phyloP scores from a whole-genome alignment of 345 rosid genomes.

The Cochlearia excelsa region DNA sequence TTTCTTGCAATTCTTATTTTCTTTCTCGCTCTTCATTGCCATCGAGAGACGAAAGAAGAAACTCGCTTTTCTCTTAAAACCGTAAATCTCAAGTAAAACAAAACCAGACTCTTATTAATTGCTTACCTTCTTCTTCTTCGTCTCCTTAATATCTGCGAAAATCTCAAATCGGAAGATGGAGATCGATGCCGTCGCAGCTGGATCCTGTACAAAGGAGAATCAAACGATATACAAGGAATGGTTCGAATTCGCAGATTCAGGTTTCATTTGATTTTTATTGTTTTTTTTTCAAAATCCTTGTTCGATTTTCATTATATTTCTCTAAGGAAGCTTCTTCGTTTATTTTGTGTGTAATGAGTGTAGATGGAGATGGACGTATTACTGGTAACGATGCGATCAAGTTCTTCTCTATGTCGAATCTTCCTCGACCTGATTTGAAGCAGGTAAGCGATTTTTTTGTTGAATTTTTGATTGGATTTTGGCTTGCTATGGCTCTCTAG shows the following conservation, averaged over 20 bases:
- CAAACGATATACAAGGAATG: slow-evolving; percentile 81
- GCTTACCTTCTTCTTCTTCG: not conserved
- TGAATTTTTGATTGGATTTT: not conserved
- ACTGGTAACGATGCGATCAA: slow-evolving; percentile 86
- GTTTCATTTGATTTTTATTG: slow-evolving; percentile 28
- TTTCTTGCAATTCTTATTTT: slow-evolving; percentile 16
- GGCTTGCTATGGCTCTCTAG: not conserved
- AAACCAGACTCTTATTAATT: not conserved
- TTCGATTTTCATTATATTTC: not conserved
- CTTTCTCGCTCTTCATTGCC: slow-evolving; percentile 3
- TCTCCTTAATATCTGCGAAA: not conserved
- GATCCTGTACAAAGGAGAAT: slow-evolving; percentile 75
- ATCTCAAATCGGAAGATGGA: slow-evolving; percentile 52
- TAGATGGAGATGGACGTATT: slow-evolving; percentile 84
- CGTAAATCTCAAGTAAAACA: slow-evolving; percentile 24
- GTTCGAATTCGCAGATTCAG: slow-evolving; percentile 83
- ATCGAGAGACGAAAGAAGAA: slow-evolving; percentile 32
- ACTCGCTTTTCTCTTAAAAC: slow-evolving; percentile 29
- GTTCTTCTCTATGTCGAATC: slow-evolving; percentile 73
- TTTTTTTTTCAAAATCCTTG: not conserved
- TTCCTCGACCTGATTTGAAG: slow-evolving; percentile 81
- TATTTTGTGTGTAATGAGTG: slow-evolving; percentile 20
- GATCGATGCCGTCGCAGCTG: slow-evolving; percentile 55
- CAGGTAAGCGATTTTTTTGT: slow-evolving; percentile 45
- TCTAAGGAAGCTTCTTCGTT: slow-evolving; percentile 19